phyloP scores from a whole-genome alignment of 202 grass and related monocot species.

The Sporobolus alterniflorus region DNA sequence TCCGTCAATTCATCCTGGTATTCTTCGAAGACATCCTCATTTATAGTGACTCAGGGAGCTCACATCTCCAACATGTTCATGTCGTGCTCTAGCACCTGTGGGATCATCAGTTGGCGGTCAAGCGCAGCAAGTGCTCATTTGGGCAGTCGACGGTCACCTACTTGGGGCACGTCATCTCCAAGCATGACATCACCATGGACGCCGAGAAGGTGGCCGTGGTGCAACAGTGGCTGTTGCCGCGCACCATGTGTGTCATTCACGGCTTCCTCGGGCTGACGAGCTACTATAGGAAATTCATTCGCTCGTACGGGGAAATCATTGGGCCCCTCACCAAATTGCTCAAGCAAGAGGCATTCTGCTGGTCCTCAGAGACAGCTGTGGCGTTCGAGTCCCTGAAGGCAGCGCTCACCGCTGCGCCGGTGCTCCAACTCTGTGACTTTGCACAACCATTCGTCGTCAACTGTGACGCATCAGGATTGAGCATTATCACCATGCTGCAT shows the following conservation, averaged over 20 bases:
- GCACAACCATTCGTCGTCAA: not conserved
- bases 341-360: not conserved
- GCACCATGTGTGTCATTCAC: not conserved
- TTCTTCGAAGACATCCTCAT: not conserved
- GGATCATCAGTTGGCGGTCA: not conserved
- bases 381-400: not conserved
- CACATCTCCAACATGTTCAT: not conserved
- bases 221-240: not conserved
- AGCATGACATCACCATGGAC: not conserved
- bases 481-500: not conserved
- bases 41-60: not conserved
- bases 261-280: not conserved
- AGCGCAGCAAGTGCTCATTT: not conserved
- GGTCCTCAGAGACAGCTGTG: not conserved
- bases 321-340: not conserved
- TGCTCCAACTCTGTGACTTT: not conserved
- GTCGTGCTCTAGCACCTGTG: not conserved
- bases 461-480: not conserved
- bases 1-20: not conserved
- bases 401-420: not conserved
- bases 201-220: not conserved
- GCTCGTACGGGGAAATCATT: no score
- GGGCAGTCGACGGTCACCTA: not conserved
- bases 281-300: not conserved
- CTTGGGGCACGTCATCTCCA: not conserved